A percentile compares a stretch with the other conserved stretches of the same genome.
These are phyloP conservation scores for Candida methanosorbosa DNA, from an alignment of 805 yeast genomes.

Conservation along the genomic window DNA sequence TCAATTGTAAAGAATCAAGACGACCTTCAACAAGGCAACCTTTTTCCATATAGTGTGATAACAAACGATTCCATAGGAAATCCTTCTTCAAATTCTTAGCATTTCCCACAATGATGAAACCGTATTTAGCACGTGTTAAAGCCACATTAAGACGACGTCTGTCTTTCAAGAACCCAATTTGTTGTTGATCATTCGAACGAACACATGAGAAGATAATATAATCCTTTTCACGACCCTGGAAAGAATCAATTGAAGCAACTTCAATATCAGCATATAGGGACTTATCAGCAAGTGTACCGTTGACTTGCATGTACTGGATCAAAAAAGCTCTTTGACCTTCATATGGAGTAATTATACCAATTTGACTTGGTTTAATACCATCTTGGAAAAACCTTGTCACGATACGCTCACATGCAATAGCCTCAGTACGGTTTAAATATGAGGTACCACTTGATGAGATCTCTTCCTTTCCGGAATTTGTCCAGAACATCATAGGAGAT, in stretches of 20 bases:
- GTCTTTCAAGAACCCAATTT: conserved; percentile 78
- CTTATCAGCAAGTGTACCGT: conserved; percentile 53
- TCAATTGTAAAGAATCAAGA: conserved; percentile 66
- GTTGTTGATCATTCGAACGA: conserved; percentile 59
- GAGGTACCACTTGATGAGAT: conserved; percentile 76
- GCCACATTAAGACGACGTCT: conserved; percentile 87
- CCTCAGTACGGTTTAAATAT: conserved; percentile 78
- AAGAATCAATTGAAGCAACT: conserved; percentile 70
- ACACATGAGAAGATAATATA: conserved; percentile 44
- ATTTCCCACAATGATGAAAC: conserved; percentile 74
- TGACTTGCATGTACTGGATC: conserved; percentile 66
- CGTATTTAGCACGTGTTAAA: conserved; percentile 79
- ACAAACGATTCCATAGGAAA: conserved; percentile 67
- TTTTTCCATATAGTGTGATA: conserved; percentile 70
- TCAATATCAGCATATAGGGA: conserved; percentile 66
- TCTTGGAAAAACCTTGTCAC: conserved; percentile 66
- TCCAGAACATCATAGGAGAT: conserved; percentile 96
- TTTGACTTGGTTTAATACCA: conserved; percentile 72
- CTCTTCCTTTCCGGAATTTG: conserved; percentile 82
- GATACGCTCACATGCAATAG: conserved; percentile 76
- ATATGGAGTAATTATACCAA: conserved; percentile 91
- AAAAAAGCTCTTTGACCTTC: conserved; percentile 88
- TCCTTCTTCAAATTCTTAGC: conserved; percentile 69
- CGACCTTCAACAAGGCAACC: conserved; percentile 91
- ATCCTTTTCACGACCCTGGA: conserved; percentile 52